phyloP scores from a whole-genome alignment of 2,329 filamentous ascomycete species.

The Macroventuria anomochaeta region DNA sequence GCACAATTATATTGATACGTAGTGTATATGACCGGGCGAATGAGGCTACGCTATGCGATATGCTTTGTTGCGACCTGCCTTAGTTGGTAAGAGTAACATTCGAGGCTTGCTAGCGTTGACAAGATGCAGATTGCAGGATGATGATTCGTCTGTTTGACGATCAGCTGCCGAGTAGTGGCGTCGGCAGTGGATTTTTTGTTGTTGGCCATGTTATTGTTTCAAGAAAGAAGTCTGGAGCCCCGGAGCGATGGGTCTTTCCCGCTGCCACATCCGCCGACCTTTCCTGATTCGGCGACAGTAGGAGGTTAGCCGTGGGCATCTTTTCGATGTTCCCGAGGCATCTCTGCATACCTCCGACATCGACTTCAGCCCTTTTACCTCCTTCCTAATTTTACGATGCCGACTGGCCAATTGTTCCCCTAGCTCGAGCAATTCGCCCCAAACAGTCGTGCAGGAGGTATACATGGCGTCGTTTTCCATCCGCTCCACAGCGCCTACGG shows the following conservation, averaged over 20 bases:
- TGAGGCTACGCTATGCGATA: not conserved
- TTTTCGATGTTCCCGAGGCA: not conserved
- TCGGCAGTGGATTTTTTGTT: not conserved
- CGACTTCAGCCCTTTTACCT: constrained; percentile 1
- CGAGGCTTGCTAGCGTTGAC: not conserved
- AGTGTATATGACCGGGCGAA: constrained; percentile 2
- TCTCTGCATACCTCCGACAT: not conserved
- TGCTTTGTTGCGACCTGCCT: constrained; percentile 9
- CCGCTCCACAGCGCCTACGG: not conserved
- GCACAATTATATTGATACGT: constrained; percentile 19
- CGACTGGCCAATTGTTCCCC: not conserved
- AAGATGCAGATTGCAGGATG: not conserved
- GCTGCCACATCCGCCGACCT: constrained; percentile 9
- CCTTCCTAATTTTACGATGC: constrained; percentile 7
- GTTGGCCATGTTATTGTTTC: constrained; percentile 3
- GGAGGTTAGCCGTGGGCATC: not conserved
- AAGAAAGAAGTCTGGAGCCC: constrained; percentile 10
- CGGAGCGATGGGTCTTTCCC: constrained; percentile 10
- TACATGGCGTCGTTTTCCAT: not conserved
- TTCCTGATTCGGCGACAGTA: not conserved
- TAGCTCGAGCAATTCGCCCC: not conserved
- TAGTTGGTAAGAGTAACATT: not conserved
- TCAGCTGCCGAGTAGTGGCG: constrained; percentile 1
- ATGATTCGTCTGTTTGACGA: not conserved
- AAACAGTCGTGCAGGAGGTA: not conserved